phyloP scores from a whole-genome alignment of 352 stramenopile genomes.

The Pythium guiyangense region DNA sequence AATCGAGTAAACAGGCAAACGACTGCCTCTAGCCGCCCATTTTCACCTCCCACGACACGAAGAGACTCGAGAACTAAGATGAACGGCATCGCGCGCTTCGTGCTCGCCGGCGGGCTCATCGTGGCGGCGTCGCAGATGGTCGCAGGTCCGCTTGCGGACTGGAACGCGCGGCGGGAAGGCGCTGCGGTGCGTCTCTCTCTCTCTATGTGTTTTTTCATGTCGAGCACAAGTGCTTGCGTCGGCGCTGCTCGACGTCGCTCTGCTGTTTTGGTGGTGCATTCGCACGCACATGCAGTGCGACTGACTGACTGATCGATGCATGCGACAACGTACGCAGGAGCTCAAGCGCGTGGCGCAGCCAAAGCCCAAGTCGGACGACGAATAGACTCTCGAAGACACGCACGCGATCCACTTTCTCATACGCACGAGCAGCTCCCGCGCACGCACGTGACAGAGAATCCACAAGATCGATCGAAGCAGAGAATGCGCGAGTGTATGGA shows the following conservation, averaged over 20 bases:
- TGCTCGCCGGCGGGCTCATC: slow-evolving; percentile 65
- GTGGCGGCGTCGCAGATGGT: slow-evolving; percentile 66
- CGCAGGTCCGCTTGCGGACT: slow-evolving; percentile 60
- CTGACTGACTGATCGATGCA: no score
- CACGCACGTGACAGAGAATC: no score
- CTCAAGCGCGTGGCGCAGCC: slow-evolving; percentile 58
- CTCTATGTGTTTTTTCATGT: no score
- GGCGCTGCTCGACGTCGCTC: no score
- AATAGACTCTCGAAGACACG: slow-evolving; percentile 23
- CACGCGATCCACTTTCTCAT: no score
- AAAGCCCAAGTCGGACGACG: slow-evolving; percentile 41
- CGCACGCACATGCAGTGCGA: not conserved
- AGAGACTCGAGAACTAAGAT: slow-evolving; percentile 20
- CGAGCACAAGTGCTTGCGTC: no score
- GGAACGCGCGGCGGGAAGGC: slow-evolving; percentile 69
- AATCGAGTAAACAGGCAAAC: no score
- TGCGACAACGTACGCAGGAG: slow-evolving; percentile 24
- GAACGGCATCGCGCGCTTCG: slow-evolving; percentile 71
- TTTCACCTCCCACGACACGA: not conserved
- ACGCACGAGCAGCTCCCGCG: no score
- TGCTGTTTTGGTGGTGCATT: not conserved
- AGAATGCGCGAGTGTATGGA: no score
- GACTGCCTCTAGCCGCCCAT: no score
- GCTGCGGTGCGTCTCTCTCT: slow-evolving; percentile 32
- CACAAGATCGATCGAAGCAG: no score